phyloP scores from a whole-genome alignment of 2,329 filamentous ascomycete genomes.

The Aspergillus ustus region DNA sequence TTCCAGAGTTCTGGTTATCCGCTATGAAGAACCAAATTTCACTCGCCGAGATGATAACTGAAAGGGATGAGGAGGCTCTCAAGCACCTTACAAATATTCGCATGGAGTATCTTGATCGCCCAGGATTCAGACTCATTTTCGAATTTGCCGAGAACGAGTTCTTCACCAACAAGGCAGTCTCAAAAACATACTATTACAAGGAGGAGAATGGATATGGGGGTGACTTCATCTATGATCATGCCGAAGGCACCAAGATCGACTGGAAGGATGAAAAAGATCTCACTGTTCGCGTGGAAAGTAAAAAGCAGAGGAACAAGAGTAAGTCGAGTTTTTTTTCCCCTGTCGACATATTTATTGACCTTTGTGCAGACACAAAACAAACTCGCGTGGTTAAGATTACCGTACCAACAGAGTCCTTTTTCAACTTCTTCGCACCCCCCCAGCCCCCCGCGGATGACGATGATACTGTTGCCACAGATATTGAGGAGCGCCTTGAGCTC shows the following conservation, averaged over 20 bases:
- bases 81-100: constrained; percentile 90
- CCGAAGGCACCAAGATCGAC: constrained; percentile 96
- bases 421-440: constrained; percentile 98
- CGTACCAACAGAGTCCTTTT: constrained; percentile 97
- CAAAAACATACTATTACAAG: constrained; percentile 99
- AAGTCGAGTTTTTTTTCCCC: neutral
- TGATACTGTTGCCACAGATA: constrained; percentile 77
- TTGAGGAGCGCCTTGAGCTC: constrained; percentile 95
- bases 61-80: constrained; percentile 91
- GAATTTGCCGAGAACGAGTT: constrained; percentile 94
- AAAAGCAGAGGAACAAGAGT: constrained; percentile 99
- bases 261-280: constrained; percentile 94
- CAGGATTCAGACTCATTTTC: constrained; percentile 97
- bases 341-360: constrained; percentile 17
- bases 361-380: constrained; percentile 85
- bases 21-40: constrained; percentile 99
- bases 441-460: constrained; percentile 76
- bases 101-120: constrained; percentile 99
- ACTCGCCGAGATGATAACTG: constrained; percentile 97
- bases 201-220: constrained; percentile 98
- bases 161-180: constrained; percentile 96
- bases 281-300: constrained; percentile 93
- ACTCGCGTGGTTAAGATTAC: constrained; percentile 99
- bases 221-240: constrained; percentile 99
- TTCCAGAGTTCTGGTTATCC: constrained; percentile 98